Base-by-base conservation (phyloP, 2,329 filamentous ascomycete species). In the Colletotrichum liriopes region DNA sequence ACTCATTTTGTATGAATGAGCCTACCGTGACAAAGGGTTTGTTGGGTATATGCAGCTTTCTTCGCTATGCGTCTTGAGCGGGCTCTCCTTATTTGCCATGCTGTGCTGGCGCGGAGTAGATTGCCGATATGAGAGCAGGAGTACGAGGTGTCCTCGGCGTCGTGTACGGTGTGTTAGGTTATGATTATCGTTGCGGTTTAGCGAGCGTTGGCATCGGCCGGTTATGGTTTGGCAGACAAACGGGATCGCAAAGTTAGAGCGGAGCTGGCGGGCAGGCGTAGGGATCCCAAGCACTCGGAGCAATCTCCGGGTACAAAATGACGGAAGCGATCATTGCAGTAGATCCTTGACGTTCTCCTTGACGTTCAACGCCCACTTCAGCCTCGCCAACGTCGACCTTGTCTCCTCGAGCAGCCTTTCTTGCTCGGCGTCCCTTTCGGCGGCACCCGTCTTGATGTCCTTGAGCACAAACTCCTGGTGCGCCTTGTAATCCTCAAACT, bases 301-400 rank as follows among this genome's bases (percentile, higher is more conserved):
- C 6, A 8, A 26, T n/a, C 2, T 39, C 6, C 35, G 37, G 39
- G 7, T 39, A 18, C 37, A 20, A 49, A 4, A 23, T 9, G 23
- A 37, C 26, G 52, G 54, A n/a, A 9, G 56, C 26, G 41, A 39
- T 62, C 67, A 67, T 84, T 79, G 91, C 79, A 88, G 81, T 8
- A 89, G 87, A 66, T 84, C 88, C 69, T 84, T 85, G 67, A 92
- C 86, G 74, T 88, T 91, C 73, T 88, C 82, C 82, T 93, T 91
- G 63, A 93, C 87, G 65, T 88, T 90, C 74, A 95, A 86, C 18
- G 93, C 92, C 93, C 93, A 95, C 77, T 86, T 89, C 81, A 95
- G 86, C 83, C 94, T 90, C 74, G 90, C 86, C 62, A 93, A 83
- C n/a, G 89, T 88, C 76, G 88, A 85, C 75, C 86, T 85, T 54